A percentile compares a stretch with the other conserved stretches of the same genome.
These are phyloP conservation scores for Santalum album DNA, from an alignment of 164 flowering plant species.

Conservation along the genomic window DNA sequence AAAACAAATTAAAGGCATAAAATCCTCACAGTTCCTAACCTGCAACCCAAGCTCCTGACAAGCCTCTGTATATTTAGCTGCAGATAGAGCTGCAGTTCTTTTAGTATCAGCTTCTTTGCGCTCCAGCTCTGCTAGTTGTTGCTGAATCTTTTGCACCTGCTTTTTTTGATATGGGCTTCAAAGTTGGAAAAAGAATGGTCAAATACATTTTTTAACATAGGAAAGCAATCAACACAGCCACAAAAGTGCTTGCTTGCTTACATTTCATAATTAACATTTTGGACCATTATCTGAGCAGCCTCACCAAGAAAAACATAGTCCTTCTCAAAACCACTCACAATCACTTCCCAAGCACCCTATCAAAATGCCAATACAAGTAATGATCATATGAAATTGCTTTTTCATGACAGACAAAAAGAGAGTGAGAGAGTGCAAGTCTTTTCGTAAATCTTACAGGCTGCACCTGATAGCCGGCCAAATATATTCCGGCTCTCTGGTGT, in stretches of 20 bases:
- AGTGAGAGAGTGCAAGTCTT: conserved; percentile 6
- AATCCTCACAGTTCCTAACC: conserved; percentile 26
- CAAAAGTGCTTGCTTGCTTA: conserved; percentile 26
- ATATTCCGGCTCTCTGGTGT: conserved; percentile 85
- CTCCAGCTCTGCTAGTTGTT: conserved; percentile 82
- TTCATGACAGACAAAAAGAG: not conserved
- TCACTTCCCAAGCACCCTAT: conserved; percentile 93
- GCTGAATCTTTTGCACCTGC: conserved; percentile 92
- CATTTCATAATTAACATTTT: conserved; percentile 95
- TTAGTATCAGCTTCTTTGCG: conserved; percentile 89
- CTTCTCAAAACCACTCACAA: conserved; percentile 81
- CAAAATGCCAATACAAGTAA: conserved; percentile 7
- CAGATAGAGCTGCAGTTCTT: conserved; percentile 77
- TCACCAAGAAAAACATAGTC: conserved; percentile 87
- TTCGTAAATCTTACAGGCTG: conserved; percentile 63
- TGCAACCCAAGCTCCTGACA: conserved; percentile 95
- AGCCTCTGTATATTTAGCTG: conserved; percentile 81
- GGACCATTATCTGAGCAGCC: conserved; percentile 92
- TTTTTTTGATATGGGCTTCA: conserved; percentile 90
- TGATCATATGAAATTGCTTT: not conserved
- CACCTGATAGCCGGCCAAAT: conserved; percentile 93
- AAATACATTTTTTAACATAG: conserved; percentile 3
- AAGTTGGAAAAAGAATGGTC: conserved; percentile 4
- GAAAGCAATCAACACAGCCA: not conserved
- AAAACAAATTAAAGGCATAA: no score